Evolutionary conservation across 768 basidiomycete genomes (phyloP).

Genomic region (Inosperma sp.): DNA sequence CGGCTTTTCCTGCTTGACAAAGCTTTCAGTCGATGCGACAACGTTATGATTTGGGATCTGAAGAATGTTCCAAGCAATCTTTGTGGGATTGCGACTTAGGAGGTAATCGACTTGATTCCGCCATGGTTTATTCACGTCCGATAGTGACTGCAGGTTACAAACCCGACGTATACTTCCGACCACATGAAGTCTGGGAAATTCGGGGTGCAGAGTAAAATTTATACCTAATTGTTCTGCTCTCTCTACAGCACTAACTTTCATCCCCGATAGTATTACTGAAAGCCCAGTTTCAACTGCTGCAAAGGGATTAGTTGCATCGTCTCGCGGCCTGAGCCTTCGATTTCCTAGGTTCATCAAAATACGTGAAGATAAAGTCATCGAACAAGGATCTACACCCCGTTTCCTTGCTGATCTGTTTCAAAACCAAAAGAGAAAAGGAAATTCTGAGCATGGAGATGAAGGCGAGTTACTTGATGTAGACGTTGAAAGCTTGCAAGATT

Average conservation of each 20-base stretch:
- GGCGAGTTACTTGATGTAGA: slow-evolving; percentile 59
- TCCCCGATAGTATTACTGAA: slow-evolving; percentile 58
- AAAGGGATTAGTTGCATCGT: slow-evolving; percentile 45
- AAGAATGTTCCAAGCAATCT: slow-evolving; percentile 47
- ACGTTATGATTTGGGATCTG: slow-evolving; percentile 54
- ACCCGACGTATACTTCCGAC: slow-evolving; percentile 67
- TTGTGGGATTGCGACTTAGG: slow-evolving; percentile 62
- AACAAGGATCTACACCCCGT: slow-evolving; percentile 66
- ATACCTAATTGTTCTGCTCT: not conserved
- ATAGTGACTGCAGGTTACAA: slow-evolving; percentile 42
- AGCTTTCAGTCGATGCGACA: slow-evolving; percentile 51
- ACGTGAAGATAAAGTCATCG: slow-evolving; percentile 68
- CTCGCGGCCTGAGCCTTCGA: slow-evolving; percentile 72
- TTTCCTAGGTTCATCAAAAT: slow-evolving; percentile 82
- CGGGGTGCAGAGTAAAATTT: slow-evolving; percentile 60
- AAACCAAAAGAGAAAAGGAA: slow-evolving; percentile 47
- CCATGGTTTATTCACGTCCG: slow-evolving; percentile 1
- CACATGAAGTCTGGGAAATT: slow-evolving; percentile 86
- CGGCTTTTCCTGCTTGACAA: not conserved
- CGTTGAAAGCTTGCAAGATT: slow-evolving; percentile 12
- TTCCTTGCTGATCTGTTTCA: slow-evolving; percentile 68
- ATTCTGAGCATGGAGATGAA: slow-evolving; percentile 43
- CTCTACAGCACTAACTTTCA: not conserved
- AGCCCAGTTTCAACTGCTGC: slow-evolving; percentile 86
- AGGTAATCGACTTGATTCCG: slow-evolving; percentile 38